These are phyloP conservation scores for Cucumis sativus DNA, from an alignment of 306 rosid genomes.

Conservation along the genomic window Cucumber_9930_V3 NC_026656.2:23327501-23328000, in stretches of 20 bases:
- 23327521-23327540: neutral
- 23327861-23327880: conserved; percentile 69
- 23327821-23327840: conserved; percentile 95
- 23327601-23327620: neutral
- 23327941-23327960: neutral
- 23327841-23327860: conserved; percentile 80
- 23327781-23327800: neutral
- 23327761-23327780: neutral
- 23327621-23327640: neutral
- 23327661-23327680: conserved; percentile 1
- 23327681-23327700: neutral
- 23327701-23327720: conserved; percentile 12
- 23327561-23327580: neutral
- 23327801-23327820: conserved; percentile 79
- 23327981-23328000: neutral
- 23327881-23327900: conserved; percentile 94
- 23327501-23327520: too few relatives aligned
- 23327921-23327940: neutral
- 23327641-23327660: neutral
- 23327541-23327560: neutral
- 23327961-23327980: neutral
- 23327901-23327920: conserved; percentile 59
- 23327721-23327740: conserved; percentile 5
- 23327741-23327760: neutral
- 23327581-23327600: neutral